phyloP scores from a whole-genome alignment of 805 yeast genomes.

The Starmerella kuoi region DNA sequence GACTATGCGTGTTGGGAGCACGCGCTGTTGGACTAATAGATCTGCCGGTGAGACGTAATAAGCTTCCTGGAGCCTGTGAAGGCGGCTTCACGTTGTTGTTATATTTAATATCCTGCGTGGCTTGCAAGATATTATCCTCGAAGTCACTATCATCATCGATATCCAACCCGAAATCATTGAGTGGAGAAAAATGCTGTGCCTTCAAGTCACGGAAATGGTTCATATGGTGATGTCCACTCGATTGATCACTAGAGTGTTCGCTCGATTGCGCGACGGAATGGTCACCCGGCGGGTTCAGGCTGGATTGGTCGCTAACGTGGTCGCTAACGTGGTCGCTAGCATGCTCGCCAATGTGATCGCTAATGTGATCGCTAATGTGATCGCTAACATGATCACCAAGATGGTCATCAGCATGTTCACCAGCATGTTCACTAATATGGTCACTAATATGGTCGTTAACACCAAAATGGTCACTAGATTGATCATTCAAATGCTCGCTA shows the following conservation, averaged over 20 bases:
- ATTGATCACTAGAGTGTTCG: too few species aligned
- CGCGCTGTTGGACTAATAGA: background rate
- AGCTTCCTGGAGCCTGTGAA: background rate
- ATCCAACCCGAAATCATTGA: constrained; percentile 29
- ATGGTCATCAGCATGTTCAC: background rate
- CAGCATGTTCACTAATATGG: background rate
- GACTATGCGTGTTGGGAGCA: background rate
- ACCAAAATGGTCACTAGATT: constrained; percentile 1
- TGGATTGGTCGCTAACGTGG: constrained; percentile 5
- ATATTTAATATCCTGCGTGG: constrained; percentile 22
- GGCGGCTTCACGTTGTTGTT: background rate
- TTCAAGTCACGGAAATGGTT: too few species aligned
- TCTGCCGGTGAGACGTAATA: background rate
- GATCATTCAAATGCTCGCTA: background rate
- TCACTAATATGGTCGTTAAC: constrained; percentile 1
- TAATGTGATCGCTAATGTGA: background rate
- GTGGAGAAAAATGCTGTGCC: constrained; percentile 15
- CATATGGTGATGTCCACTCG: background rate
- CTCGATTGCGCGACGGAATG: too few species aligned
- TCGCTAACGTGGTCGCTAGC: background rate
- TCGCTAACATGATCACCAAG: background rate
- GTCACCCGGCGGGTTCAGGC: constrained; percentile 6
- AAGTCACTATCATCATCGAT: constrained; percentile 33
- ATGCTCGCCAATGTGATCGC: background rate
- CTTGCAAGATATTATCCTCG: constrained; percentile 33